Conservation (phyloP, 352 stramenopile genomes). For the Pythium periplocum region DNA sequence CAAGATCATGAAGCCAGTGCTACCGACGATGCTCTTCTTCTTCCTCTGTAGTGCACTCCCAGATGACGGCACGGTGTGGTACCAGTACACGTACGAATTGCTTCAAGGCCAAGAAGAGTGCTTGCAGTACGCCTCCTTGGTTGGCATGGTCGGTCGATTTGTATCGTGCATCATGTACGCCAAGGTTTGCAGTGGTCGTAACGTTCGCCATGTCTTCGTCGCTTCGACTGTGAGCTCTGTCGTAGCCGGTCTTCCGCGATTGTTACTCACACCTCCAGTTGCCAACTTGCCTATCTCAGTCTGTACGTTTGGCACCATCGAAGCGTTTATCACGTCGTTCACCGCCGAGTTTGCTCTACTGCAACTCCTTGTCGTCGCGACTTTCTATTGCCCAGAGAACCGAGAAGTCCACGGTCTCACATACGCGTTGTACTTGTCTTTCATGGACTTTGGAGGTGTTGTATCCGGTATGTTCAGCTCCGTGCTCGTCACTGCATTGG, state of each 20-base stretch:
- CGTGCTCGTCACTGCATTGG: conserved; percentile 41
- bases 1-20: conserved; percentile 40
- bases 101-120: conserved; percentile 54
- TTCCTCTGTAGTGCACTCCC: conserved; percentile 73
- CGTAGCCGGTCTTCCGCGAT: conserved; percentile 48
- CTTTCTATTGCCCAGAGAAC: conserved; percentile 62
- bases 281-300: conserved; percentile 49
- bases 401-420: conserved; percentile 61
- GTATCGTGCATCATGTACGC: conserved; percentile 73
- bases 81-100: conserved; percentile 75
- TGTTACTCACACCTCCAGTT: conserved; percentile 58
- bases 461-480: conserved; percentile 61
- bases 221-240: conserved; percentile 65
- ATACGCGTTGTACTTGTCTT: conserved; percentile 77
- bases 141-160: conserved; percentile 64
- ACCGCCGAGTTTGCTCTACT: conserved; percentile 76
- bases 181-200: conserved; percentile 52
- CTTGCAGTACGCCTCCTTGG: conserved; percentile 66
- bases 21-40: conserved; percentile 79
- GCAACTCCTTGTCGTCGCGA: conserved; percentile 78
- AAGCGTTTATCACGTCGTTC: conserved; percentile 77
- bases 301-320: conserved; percentile 56
- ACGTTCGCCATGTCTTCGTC: conserved; percentile 72
- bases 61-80: conserved; percentile 62
- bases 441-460: conserved; percentile 84